A percentile compares a stretch with the other conserved stretches of the same genome.
Conservation (phyloP, 176 grass and related monocot species). For the Musa acuminata region DNA sequence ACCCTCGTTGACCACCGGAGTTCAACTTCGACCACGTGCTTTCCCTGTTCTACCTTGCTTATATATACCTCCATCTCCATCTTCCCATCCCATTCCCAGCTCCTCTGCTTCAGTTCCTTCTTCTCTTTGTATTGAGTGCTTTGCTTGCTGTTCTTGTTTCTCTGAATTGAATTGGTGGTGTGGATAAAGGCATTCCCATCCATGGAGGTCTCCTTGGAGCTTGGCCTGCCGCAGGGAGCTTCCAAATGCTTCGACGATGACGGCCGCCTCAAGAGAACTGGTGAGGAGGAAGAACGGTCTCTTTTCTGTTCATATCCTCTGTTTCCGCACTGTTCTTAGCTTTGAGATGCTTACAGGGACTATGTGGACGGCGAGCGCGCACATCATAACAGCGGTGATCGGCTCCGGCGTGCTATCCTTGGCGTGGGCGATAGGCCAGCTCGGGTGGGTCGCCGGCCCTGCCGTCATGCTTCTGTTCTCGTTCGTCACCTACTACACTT, state of each 20-base stretch:
- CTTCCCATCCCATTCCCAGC: background rate
- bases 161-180: conserved; percentile 2
- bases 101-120: background rate
- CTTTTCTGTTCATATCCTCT: background rate
- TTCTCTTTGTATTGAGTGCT: background rate
- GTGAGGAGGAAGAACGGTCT: background rate
- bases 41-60: no score
- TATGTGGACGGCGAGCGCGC: conserved; percentile 81
- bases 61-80: background rate
- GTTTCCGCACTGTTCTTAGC: background rate
- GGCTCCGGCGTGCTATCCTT: conserved; percentile 82
- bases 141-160: background rate
- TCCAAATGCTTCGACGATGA: conserved; percentile 19
- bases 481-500: conserved; percentile 78
- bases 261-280: conserved; percentile 11
- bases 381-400: conserved; percentile 92
- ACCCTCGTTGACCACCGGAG: no score
- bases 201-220: conserved; percentile 4
- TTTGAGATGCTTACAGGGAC: conserved; percentile 31
- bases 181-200: background rate
- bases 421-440: conserved; percentile 79
- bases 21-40: no score
- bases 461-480: conserved; percentile 84
- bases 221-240: background rate
- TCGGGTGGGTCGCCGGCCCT: conserved; percentile 79